Conservation (phyloP, 1,284 basidiomycete species). For the Cryptococcus sp. region DNA sequence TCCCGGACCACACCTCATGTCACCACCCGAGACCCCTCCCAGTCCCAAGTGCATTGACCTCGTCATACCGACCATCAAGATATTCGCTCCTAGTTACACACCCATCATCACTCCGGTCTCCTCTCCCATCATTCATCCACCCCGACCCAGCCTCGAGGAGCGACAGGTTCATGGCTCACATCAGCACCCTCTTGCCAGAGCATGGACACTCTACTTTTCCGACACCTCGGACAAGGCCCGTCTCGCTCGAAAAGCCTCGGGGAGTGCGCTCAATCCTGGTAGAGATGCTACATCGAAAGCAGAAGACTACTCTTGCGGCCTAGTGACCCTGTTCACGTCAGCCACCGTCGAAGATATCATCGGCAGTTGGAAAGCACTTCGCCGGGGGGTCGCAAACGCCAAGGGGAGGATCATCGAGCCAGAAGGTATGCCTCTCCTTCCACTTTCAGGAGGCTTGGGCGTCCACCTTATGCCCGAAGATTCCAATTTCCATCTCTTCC, state of each 20-base stretch:
- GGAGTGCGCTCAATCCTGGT: background rate
- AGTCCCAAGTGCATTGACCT: too few relatives aligned
- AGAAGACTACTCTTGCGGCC: slow-evolving; percentile 29
- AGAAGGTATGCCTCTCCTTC: slow-evolving; percentile 6
- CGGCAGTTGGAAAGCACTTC: slow-evolving; percentile 39
- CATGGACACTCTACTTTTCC: slow-evolving; percentile 19
- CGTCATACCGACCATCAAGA: too few relatives aligned
- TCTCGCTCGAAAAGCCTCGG: background rate
- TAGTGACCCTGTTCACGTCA: slow-evolving; percentile 31
- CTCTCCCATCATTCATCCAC: background rate
- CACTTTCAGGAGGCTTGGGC: slow-evolving; percentile 29
- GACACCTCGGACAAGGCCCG: slow-evolving; percentile 9
- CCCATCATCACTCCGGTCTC: background rate
- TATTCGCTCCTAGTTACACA: too few relatives aligned
- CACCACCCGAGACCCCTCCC: too few relatives aligned
- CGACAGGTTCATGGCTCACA: background rate
- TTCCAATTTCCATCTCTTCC: slow-evolving; percentile 44
- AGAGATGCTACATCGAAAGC: background rate
- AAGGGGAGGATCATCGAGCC: slow-evolving; percentile 26
- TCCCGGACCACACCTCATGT: too few relatives aligned
- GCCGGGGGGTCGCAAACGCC: slow-evolving; percentile 24
- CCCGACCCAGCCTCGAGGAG: too few relatives aligned
- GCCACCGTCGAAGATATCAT: slow-evolving; percentile 32
- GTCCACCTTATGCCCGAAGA: slow-evolving; percentile 31
- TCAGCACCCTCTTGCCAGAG: slow-evolving; percentile 2